A percentile compares a stretch with the other conserved stretches of the same genome.
phyloP scores from a whole-genome alignment of 2,329 filamentous ascomycete genomes.

The Tolypocladium amazonense region DNA sequence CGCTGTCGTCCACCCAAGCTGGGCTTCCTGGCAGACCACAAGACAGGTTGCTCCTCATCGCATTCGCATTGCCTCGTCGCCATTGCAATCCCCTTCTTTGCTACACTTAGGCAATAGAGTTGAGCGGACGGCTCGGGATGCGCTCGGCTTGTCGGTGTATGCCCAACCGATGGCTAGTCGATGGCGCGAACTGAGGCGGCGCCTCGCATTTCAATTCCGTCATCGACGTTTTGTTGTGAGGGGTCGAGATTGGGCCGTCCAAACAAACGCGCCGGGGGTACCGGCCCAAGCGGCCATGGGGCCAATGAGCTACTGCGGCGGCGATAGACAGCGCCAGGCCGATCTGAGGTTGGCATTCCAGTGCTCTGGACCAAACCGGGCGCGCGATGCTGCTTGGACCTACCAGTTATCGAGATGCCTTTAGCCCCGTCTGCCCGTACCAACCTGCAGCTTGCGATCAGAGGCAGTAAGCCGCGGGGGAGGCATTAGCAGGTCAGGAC shows the following conservation, averaged over 20 bases:
- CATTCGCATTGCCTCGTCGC: too few relatives aligned
- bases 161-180: background rate
- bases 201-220: background rate
- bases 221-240: background rate
- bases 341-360: background rate
- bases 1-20: too few relatives aligned
- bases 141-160: background rate
- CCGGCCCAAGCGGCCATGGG: background rate
- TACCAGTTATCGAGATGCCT: too few relatives aligned
- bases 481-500: too few relatives aligned
- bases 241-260: background rate
- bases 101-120: background rate
- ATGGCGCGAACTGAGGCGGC: background rate
- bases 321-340: background rate
- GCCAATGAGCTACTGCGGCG: background rate
- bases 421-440: too few relatives aligned
- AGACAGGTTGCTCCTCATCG: too few relatives aligned
- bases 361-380: background rate
- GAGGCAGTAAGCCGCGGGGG: too few relatives aligned
- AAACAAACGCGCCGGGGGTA: background rate
- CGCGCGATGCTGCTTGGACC: background rate
- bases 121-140: background rate
- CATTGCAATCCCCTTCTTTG: background rate
- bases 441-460: too few relatives aligned
- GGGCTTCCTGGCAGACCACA: too few relatives aligned